Evolutionary conservation across 1,284 basidiomycete genomes (phyloP), one percentile per base, ranked within the genome.

Genomic region (Pseudozyma hubeiensis): DNA sequence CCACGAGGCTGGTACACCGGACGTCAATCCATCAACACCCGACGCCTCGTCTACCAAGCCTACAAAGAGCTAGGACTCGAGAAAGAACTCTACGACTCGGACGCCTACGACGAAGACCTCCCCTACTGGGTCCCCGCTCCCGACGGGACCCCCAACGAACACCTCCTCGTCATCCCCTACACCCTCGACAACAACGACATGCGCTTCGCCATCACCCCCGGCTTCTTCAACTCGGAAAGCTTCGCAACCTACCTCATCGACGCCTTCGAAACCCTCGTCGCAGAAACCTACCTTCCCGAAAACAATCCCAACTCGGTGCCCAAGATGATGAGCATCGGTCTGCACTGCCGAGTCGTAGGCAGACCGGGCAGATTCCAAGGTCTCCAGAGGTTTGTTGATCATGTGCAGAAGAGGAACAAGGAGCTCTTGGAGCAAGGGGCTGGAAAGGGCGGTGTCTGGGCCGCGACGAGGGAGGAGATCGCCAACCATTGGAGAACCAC

Each of bases 1-100:
- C 85, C 85, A 0, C 46, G 74, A 3, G 85, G 85, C 2, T 86
- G 85, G 85, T 86, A 86, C 73, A 85, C 85, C 14, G 85, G 85
- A 1, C 80, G 84, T 35, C 75, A 67, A 50, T 81, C 81, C 43
- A 63, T 81, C 51, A 74, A 81, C 55, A 83, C 81, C 1, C 72
- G 81, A 10, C 57, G 80, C 1, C 52, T 83, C n/a, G 81, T 83
- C n/a, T 83, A 83, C 44, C 75, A 81, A 37, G 64, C 52, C n/a
- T 83, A 83, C 68, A 75, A 78, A 35, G 50, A 74, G 40, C 55
- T 73, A 4, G 78, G 77, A 2, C 53, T 79, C n/a, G 58, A 78
- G 17, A 66, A 64, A 10, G 54, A 80, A 52, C 63, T 80, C 31
- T 83, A 83, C 58, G 81, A 83, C 48, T 75, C 62, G 4, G 81